phyloP scores from a whole-genome alignment of 768 basidiomycete species.

The Agaricus subrufescens region DNA sequence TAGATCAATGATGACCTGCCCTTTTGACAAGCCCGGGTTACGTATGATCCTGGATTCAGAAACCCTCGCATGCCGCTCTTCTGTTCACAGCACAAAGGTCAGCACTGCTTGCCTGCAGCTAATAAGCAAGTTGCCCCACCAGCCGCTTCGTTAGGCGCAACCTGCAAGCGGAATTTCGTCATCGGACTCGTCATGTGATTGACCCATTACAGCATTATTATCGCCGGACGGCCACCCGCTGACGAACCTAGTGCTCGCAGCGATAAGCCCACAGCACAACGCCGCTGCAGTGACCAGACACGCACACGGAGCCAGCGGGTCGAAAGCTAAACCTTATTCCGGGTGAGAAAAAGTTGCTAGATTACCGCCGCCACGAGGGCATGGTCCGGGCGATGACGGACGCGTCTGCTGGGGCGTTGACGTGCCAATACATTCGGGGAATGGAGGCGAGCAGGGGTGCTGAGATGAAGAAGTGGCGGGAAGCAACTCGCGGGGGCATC shows the following conservation, averaged over 20 bases:
- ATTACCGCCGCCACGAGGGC: conserved; percentile 1
- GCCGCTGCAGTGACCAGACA: not conserved
- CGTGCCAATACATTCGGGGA: not conserved
- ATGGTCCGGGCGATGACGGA: not conserved
- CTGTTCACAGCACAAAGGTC: not conserved
- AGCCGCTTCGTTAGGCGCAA: not conserved
- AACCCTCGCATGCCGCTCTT: not conserved
- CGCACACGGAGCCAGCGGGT: not conserved
- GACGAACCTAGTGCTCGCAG: not conserved
- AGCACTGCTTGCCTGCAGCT: not conserved
- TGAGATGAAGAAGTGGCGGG: not conserved
- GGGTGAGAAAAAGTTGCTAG: not conserved
- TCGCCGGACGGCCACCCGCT: not conserved
- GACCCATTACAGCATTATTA: not conserved
- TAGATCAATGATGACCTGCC: conserved; percentile 9
- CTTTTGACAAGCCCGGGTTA: conserved; percentile 4
- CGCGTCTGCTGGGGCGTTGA: not conserved
- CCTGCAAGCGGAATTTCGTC: not conserved
- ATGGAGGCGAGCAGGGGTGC: not conserved
- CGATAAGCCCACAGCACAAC: not conserved
- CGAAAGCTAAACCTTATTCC: not conserved
- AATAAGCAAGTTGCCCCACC: not conserved
- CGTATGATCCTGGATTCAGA: not conserved
- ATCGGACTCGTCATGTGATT: not conserved
- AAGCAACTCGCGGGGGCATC: not conserved